Conservation (phyloP, 108 stramenopile genomes). For the Conticribra guillardii region DNA sequence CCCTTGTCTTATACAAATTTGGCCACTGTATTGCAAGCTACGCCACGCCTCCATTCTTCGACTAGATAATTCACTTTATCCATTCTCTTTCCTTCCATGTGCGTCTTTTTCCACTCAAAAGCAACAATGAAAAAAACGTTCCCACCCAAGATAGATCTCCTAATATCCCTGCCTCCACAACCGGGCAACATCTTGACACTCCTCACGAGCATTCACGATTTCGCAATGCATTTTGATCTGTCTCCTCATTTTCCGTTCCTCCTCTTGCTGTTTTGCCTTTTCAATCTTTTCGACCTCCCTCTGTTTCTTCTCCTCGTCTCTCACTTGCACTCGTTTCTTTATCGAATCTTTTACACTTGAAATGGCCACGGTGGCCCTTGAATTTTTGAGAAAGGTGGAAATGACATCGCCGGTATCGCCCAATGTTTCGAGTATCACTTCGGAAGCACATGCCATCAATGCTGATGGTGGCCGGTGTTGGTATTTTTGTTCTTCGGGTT, state of each 20-base stretch:
- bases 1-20: no score
- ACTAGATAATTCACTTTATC: no score
- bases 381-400: not conserved
- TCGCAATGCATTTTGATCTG: conserved; percentile 2
- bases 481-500: no score
- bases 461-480: no score
- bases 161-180: conserved; percentile 16
- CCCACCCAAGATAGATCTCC: no score
- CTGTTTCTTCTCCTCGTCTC: conserved; percentile 6
- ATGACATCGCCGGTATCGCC: conserved; percentile 1
- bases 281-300: not conserved
- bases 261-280: not conserved
- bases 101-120: no score
- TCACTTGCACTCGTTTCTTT: not conserved
- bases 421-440: not conserved
- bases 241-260: conserved; percentile 8
- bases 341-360: not conserved
- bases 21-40: no score
- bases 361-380: not conserved
- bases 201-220: conserved; percentile 2
- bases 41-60: no score
- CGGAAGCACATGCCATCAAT: not conserved
- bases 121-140: no score
- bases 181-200: conserved; percentile 4
- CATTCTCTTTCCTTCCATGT: no score